These are phyloP conservation scores for Colletotrichum godetiae DNA, from an alignment of 2,329 filamentous ascomycete species.

Conservation along the genomic window DNA sequence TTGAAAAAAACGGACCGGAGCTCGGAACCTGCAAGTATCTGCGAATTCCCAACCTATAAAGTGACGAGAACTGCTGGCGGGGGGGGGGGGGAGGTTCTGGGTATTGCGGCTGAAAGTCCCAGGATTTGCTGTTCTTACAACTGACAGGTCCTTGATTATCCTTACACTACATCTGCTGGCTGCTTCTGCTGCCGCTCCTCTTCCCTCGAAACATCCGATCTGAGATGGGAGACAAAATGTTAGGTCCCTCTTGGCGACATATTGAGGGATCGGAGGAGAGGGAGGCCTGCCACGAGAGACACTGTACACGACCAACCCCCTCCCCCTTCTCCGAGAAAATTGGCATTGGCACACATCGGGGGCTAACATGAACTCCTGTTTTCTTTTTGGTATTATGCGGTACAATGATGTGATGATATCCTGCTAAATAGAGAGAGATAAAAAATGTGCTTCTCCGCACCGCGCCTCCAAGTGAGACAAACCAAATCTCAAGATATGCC, in stretches of 20 bases:
- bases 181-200: background rate
- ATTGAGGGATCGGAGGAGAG: background rate
- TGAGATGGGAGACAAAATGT: background rate
- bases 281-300: background rate
- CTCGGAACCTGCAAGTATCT: background rate
- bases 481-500: conserved; percentile 23
- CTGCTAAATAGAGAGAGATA: background rate
- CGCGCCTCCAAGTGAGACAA: conserved; percentile 4
- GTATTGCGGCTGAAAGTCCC: background rate
- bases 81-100: too few relatives aligned
- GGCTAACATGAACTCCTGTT: background rate
- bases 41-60: background rate
- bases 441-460: background rate
- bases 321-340: background rate
- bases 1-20: background rate
- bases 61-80: background rate
- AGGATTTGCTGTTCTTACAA: too few relatives aligned
- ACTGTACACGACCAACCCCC: background rate
- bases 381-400: conserved; percentile 3
- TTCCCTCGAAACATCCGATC: conserved; percentile 14
- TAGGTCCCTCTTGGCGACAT: background rate
- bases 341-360: background rate
- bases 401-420: conserved; percentile 18
- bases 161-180: too few relatives aligned
- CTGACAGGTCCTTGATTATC: too few relatives aligned